These are phyloP conservation scores for Macrocybe gigantea DNA, from an alignment of 768 basidiomycete genomes.

Conservation along the genomic window DNA sequence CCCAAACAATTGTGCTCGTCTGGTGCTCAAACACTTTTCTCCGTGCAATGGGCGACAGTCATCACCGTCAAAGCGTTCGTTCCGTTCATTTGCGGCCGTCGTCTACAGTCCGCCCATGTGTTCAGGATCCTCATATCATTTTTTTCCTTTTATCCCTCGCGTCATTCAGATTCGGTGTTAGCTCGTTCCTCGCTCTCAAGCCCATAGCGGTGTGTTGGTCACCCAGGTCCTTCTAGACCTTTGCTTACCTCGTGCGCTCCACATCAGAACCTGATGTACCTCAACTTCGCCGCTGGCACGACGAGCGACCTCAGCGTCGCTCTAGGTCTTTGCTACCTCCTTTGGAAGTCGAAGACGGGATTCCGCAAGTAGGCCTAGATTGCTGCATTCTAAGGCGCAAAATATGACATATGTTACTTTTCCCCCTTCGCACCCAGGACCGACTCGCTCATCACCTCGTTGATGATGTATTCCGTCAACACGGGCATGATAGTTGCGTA, in stretches of 20 bases:
- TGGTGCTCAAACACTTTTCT: not conserved
- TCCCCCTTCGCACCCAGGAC: conserved; percentile 28
- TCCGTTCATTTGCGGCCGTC: not conserved
- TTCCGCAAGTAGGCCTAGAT: conserved; percentile 30
- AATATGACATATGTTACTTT: not conserved
- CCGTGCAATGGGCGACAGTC: conserved; percentile 20
- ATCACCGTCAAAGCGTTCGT: conserved; percentile 47
- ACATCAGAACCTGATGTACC: conserved; percentile 41
- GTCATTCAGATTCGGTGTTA: conserved; percentile 29
- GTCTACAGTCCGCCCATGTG: no score
- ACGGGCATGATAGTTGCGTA: conserved; percentile 43
- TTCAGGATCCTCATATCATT: not conserved
- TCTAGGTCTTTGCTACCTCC: conserved; percentile 39
- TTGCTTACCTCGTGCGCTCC: no score
- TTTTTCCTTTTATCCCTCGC: not conserved
- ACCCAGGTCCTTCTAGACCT: not conserved
- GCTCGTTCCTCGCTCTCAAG: conserved; percentile 29
- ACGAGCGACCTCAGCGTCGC: conserved; percentile 47
- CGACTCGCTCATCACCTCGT: conserved; percentile 38
- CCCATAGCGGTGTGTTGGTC: conserved; percentile 27
- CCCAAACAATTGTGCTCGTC: not conserved
- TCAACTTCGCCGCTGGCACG: conserved; percentile 46
- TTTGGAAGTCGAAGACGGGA: conserved; percentile 46
- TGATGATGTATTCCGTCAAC: conserved; percentile 49
- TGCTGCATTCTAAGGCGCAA: no score